Percentiles rank a stretch among this genome's conserved stretches.
phyloP scores from a whole-genome alignment of 2,329 filamentous ascomycete genomes.

The Penicillium sp. region DNA sequence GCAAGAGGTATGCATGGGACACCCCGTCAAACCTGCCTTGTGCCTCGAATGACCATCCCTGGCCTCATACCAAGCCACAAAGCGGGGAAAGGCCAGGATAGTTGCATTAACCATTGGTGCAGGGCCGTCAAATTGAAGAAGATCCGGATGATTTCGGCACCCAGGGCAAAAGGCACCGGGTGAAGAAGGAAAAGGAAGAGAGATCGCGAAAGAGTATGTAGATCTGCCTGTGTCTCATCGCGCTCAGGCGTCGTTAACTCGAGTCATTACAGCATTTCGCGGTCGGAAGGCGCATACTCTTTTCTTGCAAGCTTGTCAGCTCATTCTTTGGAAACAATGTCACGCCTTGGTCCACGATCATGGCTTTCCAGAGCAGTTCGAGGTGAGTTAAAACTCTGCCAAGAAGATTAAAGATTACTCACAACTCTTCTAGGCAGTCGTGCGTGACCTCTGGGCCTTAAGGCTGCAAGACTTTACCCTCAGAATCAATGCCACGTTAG shows the following conservation, averaged over 20 bases:
- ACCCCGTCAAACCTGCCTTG: slow-evolving; percentile 2
- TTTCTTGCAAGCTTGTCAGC: slow-evolving; percentile 80
- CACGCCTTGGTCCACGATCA: slow-evolving; percentile 69
- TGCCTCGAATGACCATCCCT: slow-evolving; percentile 11
- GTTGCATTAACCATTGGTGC: slow-evolving; percentile 5
- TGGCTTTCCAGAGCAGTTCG: slow-evolving; percentile 70
- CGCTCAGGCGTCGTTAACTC: slow-evolving; percentile 42
- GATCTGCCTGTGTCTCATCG: background rate
- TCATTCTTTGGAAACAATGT: slow-evolving; percentile 80
- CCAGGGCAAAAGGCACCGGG: slow-evolving; percentile 58
- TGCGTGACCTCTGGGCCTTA: slow-evolving; percentile 83
- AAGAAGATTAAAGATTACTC: background rate
- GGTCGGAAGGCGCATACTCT: slow-evolving; percentile 73
- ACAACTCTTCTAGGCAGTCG: slow-evolving; percentile 52
- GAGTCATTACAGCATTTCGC: slow-evolving; percentile 45
- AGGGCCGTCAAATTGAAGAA: slow-evolving; percentile 51
- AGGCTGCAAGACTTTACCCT: slow-evolving; percentile 62
- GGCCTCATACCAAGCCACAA: slow-evolving; percentile 3
- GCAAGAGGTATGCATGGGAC: slow-evolving; percentile 61
- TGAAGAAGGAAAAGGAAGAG: slow-evolving; percentile 58
- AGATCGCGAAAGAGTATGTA: slow-evolving; percentile 53
- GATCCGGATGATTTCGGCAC: slow-evolving; percentile 71
- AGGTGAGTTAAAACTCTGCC: slow-evolving; percentile 50
- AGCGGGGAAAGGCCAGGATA: background rate
- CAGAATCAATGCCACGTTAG: slow-evolving; percentile 44